Evolutionary conservation across 495 filamentous ascomycete species (phyloP).

Genomic region (Cairneyella variabilis): DNA sequence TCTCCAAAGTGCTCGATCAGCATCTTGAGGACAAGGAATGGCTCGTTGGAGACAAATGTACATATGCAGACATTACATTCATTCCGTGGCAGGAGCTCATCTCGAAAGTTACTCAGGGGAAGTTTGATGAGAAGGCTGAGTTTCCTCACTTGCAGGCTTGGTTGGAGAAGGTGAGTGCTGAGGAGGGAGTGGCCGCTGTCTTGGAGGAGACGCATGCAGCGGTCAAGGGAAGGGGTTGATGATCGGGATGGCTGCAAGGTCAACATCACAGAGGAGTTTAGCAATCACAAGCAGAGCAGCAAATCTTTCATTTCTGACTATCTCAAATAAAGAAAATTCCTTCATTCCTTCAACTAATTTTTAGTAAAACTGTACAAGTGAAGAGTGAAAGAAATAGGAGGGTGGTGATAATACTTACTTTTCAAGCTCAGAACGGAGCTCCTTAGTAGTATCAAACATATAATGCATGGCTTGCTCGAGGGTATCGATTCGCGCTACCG

Average conservation of each 20-base stretch:
- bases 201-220: slow-evolving; percentile 32
- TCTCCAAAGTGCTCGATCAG: slow-evolving; percentile 54
- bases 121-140: slow-evolving; percentile 15
- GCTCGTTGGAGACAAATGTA: slow-evolving; percentile 47
- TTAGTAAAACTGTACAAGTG: too few relatives aligned
- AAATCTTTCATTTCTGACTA: too few relatives aligned
- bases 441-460: too few relatives aligned
- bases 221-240: not conserved
- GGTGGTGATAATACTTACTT: too few relatives aligned
- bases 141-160: slow-evolving; percentile 39
- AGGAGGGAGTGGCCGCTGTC: slow-evolving; percentile 38
- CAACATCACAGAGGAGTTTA: too few relatives aligned
- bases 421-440: too few relatives aligned
- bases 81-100: slow-evolving; percentile 30
- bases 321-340: too few relatives aligned
- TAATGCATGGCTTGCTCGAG: too few relatives aligned
- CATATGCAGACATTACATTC: slow-evolving; percentile 18
- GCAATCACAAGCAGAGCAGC: too few relatives aligned
- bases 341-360: too few relatives aligned
- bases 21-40: slow-evolving; percentile 47
- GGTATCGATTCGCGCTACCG: too few relatives aligned
- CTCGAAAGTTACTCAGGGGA: slow-evolving; percentile 10
- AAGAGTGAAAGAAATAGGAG: too few relatives aligned
- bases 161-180: slow-evolving; percentile 29
- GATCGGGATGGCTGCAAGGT: not conserved